Base-by-base conservation (phyloP, 23 red algal species). In the Pyropia yezoensis region DNA sequence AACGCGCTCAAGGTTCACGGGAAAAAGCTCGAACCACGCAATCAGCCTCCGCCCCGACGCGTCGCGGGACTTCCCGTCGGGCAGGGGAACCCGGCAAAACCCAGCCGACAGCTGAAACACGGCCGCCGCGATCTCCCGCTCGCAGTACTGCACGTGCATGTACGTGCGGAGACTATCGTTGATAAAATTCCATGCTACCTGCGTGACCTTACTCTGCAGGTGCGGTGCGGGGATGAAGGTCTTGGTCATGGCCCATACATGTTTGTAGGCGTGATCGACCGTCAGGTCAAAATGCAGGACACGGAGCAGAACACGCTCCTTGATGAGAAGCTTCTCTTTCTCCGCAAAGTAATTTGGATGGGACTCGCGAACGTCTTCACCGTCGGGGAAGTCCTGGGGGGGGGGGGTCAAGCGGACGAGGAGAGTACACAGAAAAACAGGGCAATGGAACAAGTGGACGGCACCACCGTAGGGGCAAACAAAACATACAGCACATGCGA, bases 241-340 rank as follows among this genome's bases (percentile, higher is more conserved):
- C 30, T 80, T 78, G 18, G 74, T 86, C 17, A 94, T 30, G 45
- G 70, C 65, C 70, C 77, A 80, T 18, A 94, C 65, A 28, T 86
- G 76, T 30, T 75, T 83, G 65, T 95, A 84, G 17, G 90, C 80
- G 61, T 83, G 82, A 34, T 83, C 80, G 50, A 87, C 75, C 18
- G 60, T 83, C 57, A 95, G 69, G 68, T 95, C 90, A 65, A 95
- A 95, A 49, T 95, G 79, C 17, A 95, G 75, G 54, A 87, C 82
- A 12, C 90, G 74, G 45, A 95, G 54, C 18, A 95, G 69, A 15
- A 80, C 91, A 15, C 82, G 69, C 57, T 88, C 91, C 30, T 79
- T 82, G 32, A 78, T 80, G 6, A 88, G 39, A 34, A 88, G 74
- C 34, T 65, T 74, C 27, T 78, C 71, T 77, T 96, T 88, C 72